These are phyloP conservation scores for Citrus cavaleriei DNA, from an alignment of 345 rosid genomes.

Conservation along the genomic window DNA sequence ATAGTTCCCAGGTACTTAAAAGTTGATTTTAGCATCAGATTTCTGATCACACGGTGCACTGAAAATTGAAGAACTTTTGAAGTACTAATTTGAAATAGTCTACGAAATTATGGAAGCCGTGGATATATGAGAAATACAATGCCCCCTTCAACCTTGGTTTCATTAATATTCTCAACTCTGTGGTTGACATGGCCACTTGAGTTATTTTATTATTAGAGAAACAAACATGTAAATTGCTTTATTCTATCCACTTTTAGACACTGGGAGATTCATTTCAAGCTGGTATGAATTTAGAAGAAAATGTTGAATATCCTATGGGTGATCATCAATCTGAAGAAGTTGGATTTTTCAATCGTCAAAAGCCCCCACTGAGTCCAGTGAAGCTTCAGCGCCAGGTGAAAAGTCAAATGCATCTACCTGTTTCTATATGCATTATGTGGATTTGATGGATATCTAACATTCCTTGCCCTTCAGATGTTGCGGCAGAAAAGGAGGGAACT, in stretches of 20 bases:
- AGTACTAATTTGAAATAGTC: not conserved
- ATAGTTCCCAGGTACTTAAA: conserved; percentile 46
- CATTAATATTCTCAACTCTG: not conserved
- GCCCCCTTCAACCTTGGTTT: not conserved
- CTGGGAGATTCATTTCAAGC: conserved; percentile 32
- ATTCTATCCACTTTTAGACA: conserved; percentile 15
- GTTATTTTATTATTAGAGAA: conserved; percentile 29
- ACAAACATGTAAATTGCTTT: conserved; percentile 12
- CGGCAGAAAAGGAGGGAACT: conserved; percentile 60
- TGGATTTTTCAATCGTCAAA: conserved; percentile 24
- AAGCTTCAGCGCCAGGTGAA: conserved; percentile 83
- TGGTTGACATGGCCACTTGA: conserved; percentile 9
- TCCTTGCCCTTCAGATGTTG: conserved; percentile 41
- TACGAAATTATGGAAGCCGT: not conserved
- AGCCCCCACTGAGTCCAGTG: conserved; percentile 55
- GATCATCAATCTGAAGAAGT: conserved; percentile 29
- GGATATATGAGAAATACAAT: not conserved
- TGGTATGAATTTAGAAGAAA: conserved; percentile 30
- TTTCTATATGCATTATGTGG: conserved; percentile 3
- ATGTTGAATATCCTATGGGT: conserved; percentile 18
- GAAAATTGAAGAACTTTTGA: not conserved
- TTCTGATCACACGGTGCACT: not conserved
- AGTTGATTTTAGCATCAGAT: conserved; percentile 1
- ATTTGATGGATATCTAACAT: conserved; percentile 25
- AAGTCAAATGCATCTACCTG: conserved; percentile 18